A percentile compares a stretch with the other conserved stretches of the same genome.
Conservation (phyloP, 2,329 filamentous ascomycete genomes). For the Orbilia brochopaga region DNA sequence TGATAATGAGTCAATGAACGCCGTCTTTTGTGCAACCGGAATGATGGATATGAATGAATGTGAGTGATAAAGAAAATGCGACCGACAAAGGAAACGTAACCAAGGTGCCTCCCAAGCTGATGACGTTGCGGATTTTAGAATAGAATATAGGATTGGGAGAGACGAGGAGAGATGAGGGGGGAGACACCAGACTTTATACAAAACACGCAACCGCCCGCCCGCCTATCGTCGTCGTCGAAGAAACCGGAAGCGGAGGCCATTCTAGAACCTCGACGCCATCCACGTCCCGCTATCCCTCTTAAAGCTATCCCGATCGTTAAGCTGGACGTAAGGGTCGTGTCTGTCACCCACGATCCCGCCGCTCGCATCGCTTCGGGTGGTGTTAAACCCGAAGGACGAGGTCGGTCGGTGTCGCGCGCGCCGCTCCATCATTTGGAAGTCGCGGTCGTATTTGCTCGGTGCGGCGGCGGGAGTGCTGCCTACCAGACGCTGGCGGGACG, state of each 20-base stretch:
- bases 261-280: conserved; percentile 41
- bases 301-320: conserved; percentile 32
- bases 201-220: too few relatives aligned
- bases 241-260: not conserved
- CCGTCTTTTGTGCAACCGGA: not conserved
- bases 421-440: conserved; percentile 50
- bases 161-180: not conserved
- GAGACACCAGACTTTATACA: too few relatives aligned
- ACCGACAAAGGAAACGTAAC: not conserved
- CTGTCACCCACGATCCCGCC: conserved; percentile 21
- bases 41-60: not conserved
- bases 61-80: not conserved
- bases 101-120: not conserved
- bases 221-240: too few relatives aligned
- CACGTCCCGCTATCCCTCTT: conserved; percentile 35
- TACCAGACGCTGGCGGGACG: conserved; percentile 21
- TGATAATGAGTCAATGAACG: not conserved
- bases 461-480: conserved; percentile 10
- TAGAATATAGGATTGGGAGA: too few relatives aligned
- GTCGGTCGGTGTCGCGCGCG: conserved; percentile 38
- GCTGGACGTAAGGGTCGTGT: conserved; percentile 37
- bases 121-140: too few relatives aligned
- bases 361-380: conserved; percentile 40
- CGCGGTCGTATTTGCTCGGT: conserved; percentile 46
- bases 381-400: conserved; percentile 48